Evolutionary conservation across 176 grass and related monocot genomes (phyloP), one percentile per base, ranked within the genome.

Genomic region (Lolium multiflorum): DNA sequence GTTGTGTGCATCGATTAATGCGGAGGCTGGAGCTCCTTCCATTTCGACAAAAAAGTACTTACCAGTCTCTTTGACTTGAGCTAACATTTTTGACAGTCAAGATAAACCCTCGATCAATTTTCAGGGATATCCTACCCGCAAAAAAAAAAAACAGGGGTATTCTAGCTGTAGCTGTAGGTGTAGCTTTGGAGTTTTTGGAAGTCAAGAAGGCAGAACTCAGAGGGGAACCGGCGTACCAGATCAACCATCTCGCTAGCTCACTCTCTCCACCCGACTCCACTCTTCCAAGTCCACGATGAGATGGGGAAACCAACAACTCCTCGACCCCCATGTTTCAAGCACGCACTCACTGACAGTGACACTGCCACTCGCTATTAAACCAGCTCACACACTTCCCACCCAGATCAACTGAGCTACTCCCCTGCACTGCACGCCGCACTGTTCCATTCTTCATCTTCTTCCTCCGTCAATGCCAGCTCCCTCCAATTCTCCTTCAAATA

Each of bases 291-390:
- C 78, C 37, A 77, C n/a, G 20, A 78, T 64, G 54, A 25, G 58
- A 67, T 81, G 56, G 37, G 10, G 22, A 67, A 83, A 18, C 85
- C 66, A 91, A 80, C 85, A 17, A 84, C 75, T 75, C 84, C 89
- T 79, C 81, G 7, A 35, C 1, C 47, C 6, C 24, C 85, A 54
- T 75, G 68, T 87, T 9, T 67, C 65, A 8, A 60, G 61, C 81
- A 26, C 17, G 65, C 73, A 58, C 41, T 43, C 0, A 43, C 41
- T 43, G 41, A 37, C 70, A 77, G 25, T 25, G 0, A 37, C 70
- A 77, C 43, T 25, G 0, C 43, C 48, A 37, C 14, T 7, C 3
- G 47, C 63, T 56, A 87, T 90, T 90, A 90, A 90, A 83, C 65
- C 84, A 50, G 18, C 80, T 72, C 77, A 71, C 81, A 44, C 52